Conservation (phyloP, 116 monocot species). For the Zostera marina region DNA sequence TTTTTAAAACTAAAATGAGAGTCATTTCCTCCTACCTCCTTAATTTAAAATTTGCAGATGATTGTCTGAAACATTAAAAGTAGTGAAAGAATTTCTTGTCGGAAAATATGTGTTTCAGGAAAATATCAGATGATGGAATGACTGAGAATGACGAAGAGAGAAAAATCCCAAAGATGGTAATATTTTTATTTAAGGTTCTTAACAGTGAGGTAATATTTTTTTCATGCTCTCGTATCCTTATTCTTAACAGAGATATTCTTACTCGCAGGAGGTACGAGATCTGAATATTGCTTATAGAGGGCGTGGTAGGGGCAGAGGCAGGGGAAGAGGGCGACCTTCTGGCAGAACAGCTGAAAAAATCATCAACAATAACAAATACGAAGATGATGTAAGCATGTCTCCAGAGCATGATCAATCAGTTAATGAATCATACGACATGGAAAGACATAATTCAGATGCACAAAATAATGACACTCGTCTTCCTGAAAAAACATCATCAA, state of each 20-base stretch:
- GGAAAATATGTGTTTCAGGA: slow-evolving; percentile 22
- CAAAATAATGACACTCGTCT: slow-evolving; percentile 4
- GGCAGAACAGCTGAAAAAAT: slow-evolving; percentile 24
- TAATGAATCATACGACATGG: slow-evolving; percentile 5
- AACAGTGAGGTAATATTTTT: not conserved
- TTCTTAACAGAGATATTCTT: not conserved
- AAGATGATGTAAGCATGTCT: slow-evolving; percentile 42
- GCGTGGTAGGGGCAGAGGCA: slow-evolving; percentile 72
- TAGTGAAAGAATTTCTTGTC: no score
- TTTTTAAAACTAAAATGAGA: no score
- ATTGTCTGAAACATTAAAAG: not conserved
- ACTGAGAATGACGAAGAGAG: slow-evolving; percentile 30
- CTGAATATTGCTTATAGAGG: slow-evolving; percentile 37
- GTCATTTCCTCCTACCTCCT: not conserved
- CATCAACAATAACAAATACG: slow-evolving; percentile 28
- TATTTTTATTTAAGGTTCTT: not conserved
- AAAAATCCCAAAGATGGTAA: slow-evolving; percentile 60
- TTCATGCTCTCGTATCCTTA: not conserved
- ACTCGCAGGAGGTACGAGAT: slow-evolving; percentile 30
- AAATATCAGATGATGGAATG: slow-evolving; percentile 37
- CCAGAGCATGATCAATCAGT: slow-evolving; percentile 26
- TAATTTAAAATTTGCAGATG: not conserved
- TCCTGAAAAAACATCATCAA: slow-evolving; percentile 5
- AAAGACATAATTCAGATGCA: no score
- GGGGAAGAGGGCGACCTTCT: slow-evolving; percentile 78